Evolutionary conservation across 148 eudicot genomes (phyloP).

Genomic region (Vaccinium myrtillus): DNA sequence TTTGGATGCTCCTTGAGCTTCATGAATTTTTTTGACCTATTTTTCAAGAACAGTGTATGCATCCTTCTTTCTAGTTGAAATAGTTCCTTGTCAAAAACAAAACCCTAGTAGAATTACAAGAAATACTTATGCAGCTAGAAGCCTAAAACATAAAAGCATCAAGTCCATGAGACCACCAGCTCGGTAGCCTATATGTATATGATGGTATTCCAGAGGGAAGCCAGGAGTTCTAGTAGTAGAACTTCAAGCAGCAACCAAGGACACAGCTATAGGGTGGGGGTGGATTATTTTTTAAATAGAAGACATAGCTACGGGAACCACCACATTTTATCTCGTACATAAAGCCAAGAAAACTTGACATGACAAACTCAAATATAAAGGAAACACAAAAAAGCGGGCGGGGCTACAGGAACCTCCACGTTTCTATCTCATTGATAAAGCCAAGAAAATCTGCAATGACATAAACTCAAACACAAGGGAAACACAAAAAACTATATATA

Average conservation of each 20-base stretch:
- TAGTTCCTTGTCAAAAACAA: neutral
- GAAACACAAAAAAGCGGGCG: too few species aligned
- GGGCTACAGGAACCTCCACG: too few species aligned
- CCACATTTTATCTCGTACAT: neutral
- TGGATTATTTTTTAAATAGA: neutral
- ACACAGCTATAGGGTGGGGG: neutral
- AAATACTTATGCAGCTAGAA: neutral
- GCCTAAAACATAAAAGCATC: neutral
- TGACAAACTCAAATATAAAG: too few species aligned
- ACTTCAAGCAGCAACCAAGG: neutral
- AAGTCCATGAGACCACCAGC: neutral
- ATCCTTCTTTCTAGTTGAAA: neutral
- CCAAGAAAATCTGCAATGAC: neutral
- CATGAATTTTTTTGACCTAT: neutral
- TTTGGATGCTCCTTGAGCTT: neutral
- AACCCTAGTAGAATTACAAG: neutral
- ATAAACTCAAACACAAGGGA: neutral
- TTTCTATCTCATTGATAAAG: neutral
- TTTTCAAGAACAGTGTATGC: neutral
- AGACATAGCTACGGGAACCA: neutral
- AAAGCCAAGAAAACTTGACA: neutral
- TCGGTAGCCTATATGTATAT: neutral
- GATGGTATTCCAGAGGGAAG: neutral
- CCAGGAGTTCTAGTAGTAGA: neutral
- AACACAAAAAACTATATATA: slow-evolving; percentile 1